Evolutionary conservation across 2,329 filamentous ascomycete species (phyloP).

Genomic region (Trichoderma citrinoviride): DNA sequence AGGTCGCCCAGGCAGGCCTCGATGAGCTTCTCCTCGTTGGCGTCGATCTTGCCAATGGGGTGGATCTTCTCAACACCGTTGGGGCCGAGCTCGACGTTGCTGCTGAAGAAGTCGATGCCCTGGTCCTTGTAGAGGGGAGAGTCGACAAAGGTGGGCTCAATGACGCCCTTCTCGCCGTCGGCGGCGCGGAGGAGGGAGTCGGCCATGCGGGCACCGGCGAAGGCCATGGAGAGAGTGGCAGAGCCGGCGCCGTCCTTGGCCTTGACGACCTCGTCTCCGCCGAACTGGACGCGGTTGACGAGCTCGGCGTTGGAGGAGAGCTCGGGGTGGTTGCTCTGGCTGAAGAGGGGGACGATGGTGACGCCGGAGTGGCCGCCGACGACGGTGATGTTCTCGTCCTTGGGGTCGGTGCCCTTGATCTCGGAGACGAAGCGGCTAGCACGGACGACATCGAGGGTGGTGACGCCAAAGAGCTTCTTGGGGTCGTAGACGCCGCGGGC

Average conservation of each 20-base stretch:
- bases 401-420: conserved; percentile 86
- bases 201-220: conserved; percentile 81
- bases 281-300: conserved; percentile 95
- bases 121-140: conserved; percentile 98
- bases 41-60: conserved; percentile 79
- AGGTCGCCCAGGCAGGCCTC: conserved; percentile 80
- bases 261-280: conserved; percentile 98
- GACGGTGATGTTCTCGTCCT: conserved; percentile 91
- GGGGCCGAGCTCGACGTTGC: conserved; percentile 91
- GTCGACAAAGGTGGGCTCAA: conserved; percentile 97
- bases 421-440: conserved; percentile 96
- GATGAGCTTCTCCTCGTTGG: conserved; percentile 84
- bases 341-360: conserved; percentile 97
- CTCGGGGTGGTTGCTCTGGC: conserved; percentile 83
- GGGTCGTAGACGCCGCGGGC: conserved; percentile 94
- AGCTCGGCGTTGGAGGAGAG: conserved; percentile 77
- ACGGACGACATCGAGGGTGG: conserved; percentile 97
- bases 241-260: conserved; percentile 98
- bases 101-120: conserved; percentile 95
- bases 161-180: conserved; percentile 88
- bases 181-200: conserved; percentile 91
- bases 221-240: conserved; percentile 97
- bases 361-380: conserved; percentile 96
- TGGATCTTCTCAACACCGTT: conserved; percentile 94
- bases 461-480: conserved; percentile 98